Base-by-base conservation (phyloP, 768 basidiomycete genomes). In the Leccinum longicurvipes region DNA sequence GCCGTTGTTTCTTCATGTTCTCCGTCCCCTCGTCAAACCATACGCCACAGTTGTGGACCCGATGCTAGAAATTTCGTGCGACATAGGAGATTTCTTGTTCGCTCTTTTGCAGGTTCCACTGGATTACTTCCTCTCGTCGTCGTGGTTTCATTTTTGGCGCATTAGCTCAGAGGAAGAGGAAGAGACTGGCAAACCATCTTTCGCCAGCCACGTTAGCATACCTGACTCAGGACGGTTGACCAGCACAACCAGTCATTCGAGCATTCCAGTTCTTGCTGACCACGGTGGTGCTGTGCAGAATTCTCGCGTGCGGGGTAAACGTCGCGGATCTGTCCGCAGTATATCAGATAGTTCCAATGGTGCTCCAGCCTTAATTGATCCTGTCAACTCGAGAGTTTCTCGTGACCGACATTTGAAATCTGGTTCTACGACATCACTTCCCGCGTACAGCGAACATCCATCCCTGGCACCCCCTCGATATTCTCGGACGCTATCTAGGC, bases 1-100 rank as follows among this genome's bases (percentile, higher is more conserved):
- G 71, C 92, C 91, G 7, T 80, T 93, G 45, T 91, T 83, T 63
- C 76, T 93, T 19, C 88, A 93, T 68, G 70, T 92, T 53, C 79
- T 93, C 11, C 87, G 91, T 19, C 91, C 92, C 15, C 65, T 88
- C 29, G 68, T 93, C 63, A 88, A 85, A 64, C 91, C 91, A 6
- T 89, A 93, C 63, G 79, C 81, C 14, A 62, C 75, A 6, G 79
- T 85, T 1, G 72, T 93, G 32, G 91, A 93, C 65, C 75, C 82
- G 15, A 54, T 79, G 12, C 74, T 91, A 27, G 86, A 89, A 52
- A 58, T 87, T 24, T 70, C 77, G 34, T 78, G 82, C 50, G 82
- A 85, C 69, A 62, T 85, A 45, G 85, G 87, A 21, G 90, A 92
- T 67, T 75, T 89, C 48, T 47, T 84, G 34, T 71, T 81, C 9